A percentile compares a stretch with the other conserved stretches of the same genome.
Conservation (phyloP, 345 rosid genomes). For the Sapria himalayana region DNA sequence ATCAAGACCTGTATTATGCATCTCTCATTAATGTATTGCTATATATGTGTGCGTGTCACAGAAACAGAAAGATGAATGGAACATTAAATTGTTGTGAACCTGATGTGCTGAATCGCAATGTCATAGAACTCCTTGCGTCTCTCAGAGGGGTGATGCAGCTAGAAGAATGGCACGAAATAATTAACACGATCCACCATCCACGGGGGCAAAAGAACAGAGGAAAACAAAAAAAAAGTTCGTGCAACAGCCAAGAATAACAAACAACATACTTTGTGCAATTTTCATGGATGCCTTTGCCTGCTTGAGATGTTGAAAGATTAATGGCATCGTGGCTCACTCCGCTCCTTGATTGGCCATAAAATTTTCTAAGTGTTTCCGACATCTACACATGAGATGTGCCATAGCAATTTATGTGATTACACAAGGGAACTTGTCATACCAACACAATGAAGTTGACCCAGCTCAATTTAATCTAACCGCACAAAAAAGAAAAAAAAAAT, state of each 20-base stretch:
- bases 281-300: conserved; percentile 53
- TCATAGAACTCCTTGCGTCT: conserved; percentile 21
- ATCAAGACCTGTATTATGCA: conserved; percentile 74
- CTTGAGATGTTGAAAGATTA: conserved; percentile 37
- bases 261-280: conserved; percentile 66
- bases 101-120: conserved; percentile 79
- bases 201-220: conserved; percentile 11
- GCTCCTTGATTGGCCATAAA: conserved; percentile 67
- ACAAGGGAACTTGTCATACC: no score
- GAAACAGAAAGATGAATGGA: not conserved
- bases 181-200: no score
- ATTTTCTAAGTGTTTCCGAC: conserved; percentile 86
- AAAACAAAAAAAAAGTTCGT: not conserved
- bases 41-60: no score
- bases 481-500: no score
- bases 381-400: conserved; percentile 29
- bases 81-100: conserved; percentile 20
- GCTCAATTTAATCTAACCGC: no score
- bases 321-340: conserved; percentile 36
- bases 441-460: no score
- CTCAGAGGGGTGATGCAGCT: conserved; percentile 47
- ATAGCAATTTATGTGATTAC: no score
- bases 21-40: no score
- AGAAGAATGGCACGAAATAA: no score
- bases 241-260: no score